Percentiles rank a stretch among this genome's conserved stretches.
Evolutionary conservation across 257 asterid species (phyloP).

Genomic region (Fraxinus excelsior): DNA sequence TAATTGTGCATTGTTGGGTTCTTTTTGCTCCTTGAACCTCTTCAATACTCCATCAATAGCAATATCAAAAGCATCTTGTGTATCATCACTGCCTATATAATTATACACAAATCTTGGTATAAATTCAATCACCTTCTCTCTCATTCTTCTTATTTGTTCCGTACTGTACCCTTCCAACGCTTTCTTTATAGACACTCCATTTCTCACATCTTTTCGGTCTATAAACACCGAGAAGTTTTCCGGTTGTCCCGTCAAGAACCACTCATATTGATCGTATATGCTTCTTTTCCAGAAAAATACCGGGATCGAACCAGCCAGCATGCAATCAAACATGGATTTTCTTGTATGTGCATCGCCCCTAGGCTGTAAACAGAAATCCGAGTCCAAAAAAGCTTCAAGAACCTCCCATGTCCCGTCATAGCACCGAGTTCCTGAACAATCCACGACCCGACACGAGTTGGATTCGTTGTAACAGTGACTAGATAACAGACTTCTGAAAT

Average conservation of each 20-base stretch:
- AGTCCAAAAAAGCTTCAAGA: slow-evolving; percentile 43
- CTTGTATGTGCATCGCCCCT: slow-evolving; percentile 57
- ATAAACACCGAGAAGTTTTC: slow-evolving; percentile 48
- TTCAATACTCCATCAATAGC: slow-evolving; percentile 54
- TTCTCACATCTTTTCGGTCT: slow-evolving; percentile 42
- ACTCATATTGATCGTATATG: slow-evolving; percentile 42
- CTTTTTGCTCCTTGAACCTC: slow-evolving; percentile 31
- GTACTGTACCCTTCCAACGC: slow-evolving; percentile 48
- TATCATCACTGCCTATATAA: slow-evolving; percentile 5
- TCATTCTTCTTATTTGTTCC: slow-evolving; percentile 46
- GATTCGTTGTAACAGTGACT: slow-evolving; percentile 47
- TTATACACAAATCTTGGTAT: slow-evolving; percentile 46
- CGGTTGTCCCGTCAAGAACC: slow-evolving; percentile 48
- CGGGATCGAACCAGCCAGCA: slow-evolving; percentile 71
- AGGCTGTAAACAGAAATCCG: slow-evolving; percentile 63
- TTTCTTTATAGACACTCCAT: slow-evolving; percentile 41
- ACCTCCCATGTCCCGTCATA: slow-evolving; percentile 52
- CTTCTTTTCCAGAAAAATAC: slow-evolving; percentile 64
- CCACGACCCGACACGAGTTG: slow-evolving; percentile 47
- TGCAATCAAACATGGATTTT: slow-evolving; percentile 60
- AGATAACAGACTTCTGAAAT: slow-evolving; percentile 42
- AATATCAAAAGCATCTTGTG: slow-evolving; percentile 54
- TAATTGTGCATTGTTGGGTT: slow-evolving; percentile 9
- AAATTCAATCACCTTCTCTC: slow-evolving; percentile 39
- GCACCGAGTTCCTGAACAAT: slow-evolving; percentile 53